Evolutionary conservation across 768 basidiomycete species (phyloP).

Genomic region (Rhizopogon vulgaris): DNA sequence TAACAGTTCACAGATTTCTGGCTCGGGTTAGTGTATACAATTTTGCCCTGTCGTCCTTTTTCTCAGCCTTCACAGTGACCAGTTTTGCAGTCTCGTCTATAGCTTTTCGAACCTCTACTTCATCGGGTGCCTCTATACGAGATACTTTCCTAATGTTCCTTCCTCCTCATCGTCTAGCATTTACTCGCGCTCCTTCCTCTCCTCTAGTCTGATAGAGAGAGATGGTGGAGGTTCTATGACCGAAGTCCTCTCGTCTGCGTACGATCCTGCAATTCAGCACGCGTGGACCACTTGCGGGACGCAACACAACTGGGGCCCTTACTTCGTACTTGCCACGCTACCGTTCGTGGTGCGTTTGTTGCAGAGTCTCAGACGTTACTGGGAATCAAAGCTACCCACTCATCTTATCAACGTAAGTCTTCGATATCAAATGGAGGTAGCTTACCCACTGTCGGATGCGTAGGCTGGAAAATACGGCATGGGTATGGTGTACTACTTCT

Average conservation of each 20-base stretch:
- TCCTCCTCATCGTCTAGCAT: not conserved
- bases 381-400: constrained; percentile 63
- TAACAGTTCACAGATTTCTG: constrained; percentile 80
- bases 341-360: constrained; percentile 75
- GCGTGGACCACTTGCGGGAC: constrained; percentile 39
- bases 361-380: constrained; percentile 85
- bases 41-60: not conserved
- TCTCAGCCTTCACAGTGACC: constrained; percentile 46
- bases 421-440: constrained; percentile 2
- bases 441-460: not conserved
- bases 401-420: constrained; percentile 82
- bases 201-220: not conserved
- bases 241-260: constrained; percentile 4
- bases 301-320: constrained; percentile 51
- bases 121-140: constrained; percentile 65
- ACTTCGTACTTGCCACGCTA: constrained; percentile 52
- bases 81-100: constrained; percentile 76
- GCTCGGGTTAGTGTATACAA: constrained; percentile 55
- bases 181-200: not conserved
- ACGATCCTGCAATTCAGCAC: constrained; percentile 32
- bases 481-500: constrained; percentile 58
- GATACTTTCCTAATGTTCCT: not conserved
- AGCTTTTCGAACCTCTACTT: constrained; percentile 68
- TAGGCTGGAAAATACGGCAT: constrained; percentile 82
- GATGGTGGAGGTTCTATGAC: not conserved